Conservation (phyloP, 2,329 filamentous ascomycete genomes). For the Fusarium dimerum region DNA sequence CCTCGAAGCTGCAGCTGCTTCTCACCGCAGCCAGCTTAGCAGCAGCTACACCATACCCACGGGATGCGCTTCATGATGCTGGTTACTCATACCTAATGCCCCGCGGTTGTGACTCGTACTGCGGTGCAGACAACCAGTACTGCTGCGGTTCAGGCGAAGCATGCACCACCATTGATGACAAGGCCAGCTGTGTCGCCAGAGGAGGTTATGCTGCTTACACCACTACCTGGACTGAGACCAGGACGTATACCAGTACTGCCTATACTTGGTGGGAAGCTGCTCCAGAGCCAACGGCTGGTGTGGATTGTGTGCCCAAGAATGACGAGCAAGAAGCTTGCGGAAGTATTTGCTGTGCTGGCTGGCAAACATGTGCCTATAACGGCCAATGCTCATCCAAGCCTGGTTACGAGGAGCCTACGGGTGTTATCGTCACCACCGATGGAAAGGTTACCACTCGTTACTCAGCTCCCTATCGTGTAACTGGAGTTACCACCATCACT, state of each 20-base stretch:
- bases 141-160: slow-evolving; percentile 52
- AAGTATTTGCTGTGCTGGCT: slow-evolving; percentile 67
- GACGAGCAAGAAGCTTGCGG: slow-evolving; percentile 65
- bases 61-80: slow-evolving; percentile 48
- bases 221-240: slow-evolving; percentile 62
- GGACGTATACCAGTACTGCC: slow-evolving; percentile 60
- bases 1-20: slow-evolving; percentile 37
- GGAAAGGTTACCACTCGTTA: slow-evolving; percentile 56
- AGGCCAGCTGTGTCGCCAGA: slow-evolving; percentile 51
- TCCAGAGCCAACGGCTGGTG: slow-evolving; percentile 45
- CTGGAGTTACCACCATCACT: slow-evolving; percentile 55
- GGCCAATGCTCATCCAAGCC: slow-evolving; percentile 61
- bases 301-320: slow-evolving; percentile 52
- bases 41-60: slow-evolving; percentile 51
- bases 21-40: slow-evolving; percentile 36
- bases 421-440: slow-evolving; percentile 46
- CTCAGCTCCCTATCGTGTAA: slow-evolving; percentile 53
- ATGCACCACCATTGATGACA: slow-evolving; percentile 53
- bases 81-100: slow-evolving; percentile 54
- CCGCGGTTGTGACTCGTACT: slow-evolving; percentile 53
- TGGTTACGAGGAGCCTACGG: slow-evolving; percentile 45
- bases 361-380: slow-evolving; percentile 64
- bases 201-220: slow-evolving; percentile 44
- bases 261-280: slow-evolving; percentile 51
- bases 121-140: slow-evolving; percentile 55